These are phyloP conservation scores for Gonium pectorale DNA, from an alignment of 139 green algal species.

Conservation along the genomic window DNA sequence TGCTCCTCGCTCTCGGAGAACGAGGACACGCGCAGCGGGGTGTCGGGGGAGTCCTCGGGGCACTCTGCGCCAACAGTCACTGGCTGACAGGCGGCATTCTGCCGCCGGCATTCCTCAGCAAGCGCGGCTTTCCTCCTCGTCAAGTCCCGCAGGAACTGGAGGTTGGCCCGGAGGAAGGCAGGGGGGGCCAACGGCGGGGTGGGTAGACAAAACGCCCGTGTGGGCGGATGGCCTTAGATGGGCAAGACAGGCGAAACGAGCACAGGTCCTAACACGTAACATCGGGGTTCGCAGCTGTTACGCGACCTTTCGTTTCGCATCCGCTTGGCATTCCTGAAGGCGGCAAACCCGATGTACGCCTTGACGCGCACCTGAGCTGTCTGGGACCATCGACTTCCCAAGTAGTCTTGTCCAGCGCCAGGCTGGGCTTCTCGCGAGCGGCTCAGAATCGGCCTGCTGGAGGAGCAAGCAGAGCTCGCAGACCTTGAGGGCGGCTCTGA, in stretches of 20 bases:
- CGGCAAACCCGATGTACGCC: background rate
- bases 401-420: background rate
- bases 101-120: background rate
- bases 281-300: too few species aligned
- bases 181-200: background rate
- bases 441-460: too few species aligned
- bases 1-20: too few species aligned
- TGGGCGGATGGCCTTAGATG: too few species aligned
- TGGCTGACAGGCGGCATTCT: background rate
- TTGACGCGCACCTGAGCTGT: background rate
- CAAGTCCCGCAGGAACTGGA: constrained; percentile 4
- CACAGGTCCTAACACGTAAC: background rate
- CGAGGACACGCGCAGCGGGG: background rate
- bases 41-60: background rate
- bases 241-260: background rate
- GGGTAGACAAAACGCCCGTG: too few species aligned
- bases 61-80: background rate
- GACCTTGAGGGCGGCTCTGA: too few species aligned
- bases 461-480: too few species aligned
- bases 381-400: background rate
- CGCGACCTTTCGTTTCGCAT: background rate
- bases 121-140: background rate
- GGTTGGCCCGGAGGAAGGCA: background rate
- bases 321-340: background rate
- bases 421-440: too few species aligned